Percentiles rank a stretch among this genome's conserved stretches.
Conservation (phyloP, 495 filamentous ascomycete genomes). For the Penicillium arizonense region DNA sequence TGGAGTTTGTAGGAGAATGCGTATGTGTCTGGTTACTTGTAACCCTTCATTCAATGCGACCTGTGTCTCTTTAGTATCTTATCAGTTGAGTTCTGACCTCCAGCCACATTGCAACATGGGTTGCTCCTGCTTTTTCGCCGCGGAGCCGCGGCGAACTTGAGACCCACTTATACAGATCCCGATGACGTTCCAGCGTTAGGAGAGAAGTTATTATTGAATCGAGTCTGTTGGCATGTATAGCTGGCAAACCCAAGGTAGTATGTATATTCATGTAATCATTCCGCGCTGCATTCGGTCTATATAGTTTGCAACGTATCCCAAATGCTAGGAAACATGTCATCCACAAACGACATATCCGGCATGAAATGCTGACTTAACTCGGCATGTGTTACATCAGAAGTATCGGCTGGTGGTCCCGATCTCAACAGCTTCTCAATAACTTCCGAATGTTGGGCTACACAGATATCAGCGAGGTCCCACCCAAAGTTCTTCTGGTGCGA, state of each 20-base stretch:
- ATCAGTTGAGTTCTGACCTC: background rate
- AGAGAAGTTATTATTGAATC: too few species aligned
- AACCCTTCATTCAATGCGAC: background rate
- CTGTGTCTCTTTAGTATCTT: background rate
- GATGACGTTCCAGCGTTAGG: too few species aligned
- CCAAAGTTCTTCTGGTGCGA: slow-evolving; percentile 6
- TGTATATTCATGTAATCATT: too few species aligned
- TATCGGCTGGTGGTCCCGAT: background rate
- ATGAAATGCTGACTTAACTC: slow-evolving; percentile 4
- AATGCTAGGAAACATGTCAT: slow-evolving; percentile 12
- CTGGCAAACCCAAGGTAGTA: too few species aligned
- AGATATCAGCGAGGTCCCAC: slow-evolving; percentile 21
- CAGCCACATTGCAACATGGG: too few species aligned
- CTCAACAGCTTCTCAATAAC: slow-evolving; percentile 12
- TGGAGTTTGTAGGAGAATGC: background rate
- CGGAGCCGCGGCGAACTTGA: slow-evolving; percentile 2
- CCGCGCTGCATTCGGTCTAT: background rate
- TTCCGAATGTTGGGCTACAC: slow-evolving; percentile 13
- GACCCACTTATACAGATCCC: too few species aligned
- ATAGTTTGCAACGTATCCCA: slow-evolving; percentile 16
- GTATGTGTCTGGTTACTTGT: background rate
- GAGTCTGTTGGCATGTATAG: too few species aligned
- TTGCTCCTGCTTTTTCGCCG: background rate
- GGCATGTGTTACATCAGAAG: background rate
- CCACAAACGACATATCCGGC: slow-evolving; percentile 11